Conservation (phyloP, 2,329 filamentous ascomycete species). For the Cladophialophora chaetospira region DNA sequence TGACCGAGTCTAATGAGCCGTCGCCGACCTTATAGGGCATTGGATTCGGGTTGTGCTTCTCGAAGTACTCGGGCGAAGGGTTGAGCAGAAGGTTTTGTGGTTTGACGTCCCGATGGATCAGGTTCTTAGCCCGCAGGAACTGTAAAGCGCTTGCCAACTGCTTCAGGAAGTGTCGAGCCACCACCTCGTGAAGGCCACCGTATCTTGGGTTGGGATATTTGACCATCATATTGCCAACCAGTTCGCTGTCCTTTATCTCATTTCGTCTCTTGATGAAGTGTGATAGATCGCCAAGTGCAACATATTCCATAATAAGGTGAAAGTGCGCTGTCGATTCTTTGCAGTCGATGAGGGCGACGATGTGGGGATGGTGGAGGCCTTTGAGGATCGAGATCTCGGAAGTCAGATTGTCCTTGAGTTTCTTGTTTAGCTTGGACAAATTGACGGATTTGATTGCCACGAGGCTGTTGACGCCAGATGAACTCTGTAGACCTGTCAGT, state of each 20-base stretch:
- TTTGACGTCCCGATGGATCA: conserved; percentile 96
- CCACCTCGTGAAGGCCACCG: conserved; percentile 93
- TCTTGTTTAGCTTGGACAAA: conserved; percentile 85
- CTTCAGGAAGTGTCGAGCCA: conserved; percentile 93
- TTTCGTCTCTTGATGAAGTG: conserved; percentile 95
- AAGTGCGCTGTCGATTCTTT: conserved; percentile 84
- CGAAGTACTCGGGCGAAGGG: conserved; percentile 72
- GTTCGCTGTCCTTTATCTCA: conserved; percentile 74
- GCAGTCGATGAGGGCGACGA: conserved; percentile 94
- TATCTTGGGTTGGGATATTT: conserved; percentile 85
- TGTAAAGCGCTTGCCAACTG: conserved; percentile 89
- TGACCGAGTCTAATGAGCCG: conserved; percentile 76
- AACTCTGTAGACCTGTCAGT: conserved; percentile 29
- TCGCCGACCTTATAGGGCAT: conserved; percentile 77
- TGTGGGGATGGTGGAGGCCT: conserved; percentile 90
- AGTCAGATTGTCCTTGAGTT: conserved; percentile 93
- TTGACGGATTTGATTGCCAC: conserved; percentile 98
- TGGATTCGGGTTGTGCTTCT: conserved; percentile 60
- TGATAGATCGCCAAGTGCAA: conserved; percentile 89
- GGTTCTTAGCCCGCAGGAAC: conserved; percentile 80
- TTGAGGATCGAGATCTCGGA: conserved; percentile 95
- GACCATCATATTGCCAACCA: conserved; percentile 84
- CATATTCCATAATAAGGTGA: conserved; percentile 98
- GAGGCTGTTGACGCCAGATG: conserved; percentile 52
- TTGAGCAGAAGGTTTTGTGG: conserved; percentile 93